Percentiles rank a stretch among this genome's conserved stretches.
Evolutionary conservation across 441 rosid species (phyloP).

Genomic region (Arabidopsis hybrid): DNA sequence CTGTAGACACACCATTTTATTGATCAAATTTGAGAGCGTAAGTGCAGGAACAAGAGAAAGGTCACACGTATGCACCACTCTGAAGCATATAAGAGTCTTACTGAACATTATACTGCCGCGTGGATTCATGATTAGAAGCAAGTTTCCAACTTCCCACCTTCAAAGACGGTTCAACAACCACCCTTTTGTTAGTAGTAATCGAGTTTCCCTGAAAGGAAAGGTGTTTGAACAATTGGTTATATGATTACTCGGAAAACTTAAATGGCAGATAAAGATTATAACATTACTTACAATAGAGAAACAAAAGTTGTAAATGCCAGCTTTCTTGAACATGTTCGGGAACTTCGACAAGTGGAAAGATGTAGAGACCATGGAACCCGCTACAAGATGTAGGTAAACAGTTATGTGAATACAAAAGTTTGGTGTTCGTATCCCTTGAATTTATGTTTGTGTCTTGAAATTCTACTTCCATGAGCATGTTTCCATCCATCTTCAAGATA

Average conservation of each 20-base stretch:
- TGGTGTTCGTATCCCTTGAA: constrained; percentile 27
- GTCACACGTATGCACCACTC: neutral
- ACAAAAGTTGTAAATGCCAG: constrained; percentile 59
- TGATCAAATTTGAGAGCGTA: constrained; percentile 1
- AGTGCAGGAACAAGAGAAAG: neutral
- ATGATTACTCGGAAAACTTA: constrained; percentile 6
- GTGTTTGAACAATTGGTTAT: constrained; percentile 22
- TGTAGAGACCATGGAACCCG: constrained; percentile 65
- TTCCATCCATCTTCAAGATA: constrained; percentile 50
- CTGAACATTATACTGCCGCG: constrained; percentile 40
- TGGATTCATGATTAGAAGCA: constrained; percentile 28
- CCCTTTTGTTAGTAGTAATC: constrained; percentile 45
- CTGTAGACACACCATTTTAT: constrained; percentile 43
- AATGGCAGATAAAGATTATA: neutral
- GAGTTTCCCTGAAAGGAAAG: constrained; percentile 48
- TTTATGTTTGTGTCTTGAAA: constrained; percentile 33
- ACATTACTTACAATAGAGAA: constrained; percentile 58
- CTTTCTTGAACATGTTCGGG: constrained; percentile 50
- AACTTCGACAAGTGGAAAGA: constrained; percentile 51
- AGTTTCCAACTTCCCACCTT: constrained; percentile 58
- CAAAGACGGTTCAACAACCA: constrained; percentile 53
- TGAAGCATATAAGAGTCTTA: constrained; percentile 34
- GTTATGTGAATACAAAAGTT: constrained; percentile 36
- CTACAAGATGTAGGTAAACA: constrained; percentile 47
- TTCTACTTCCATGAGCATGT: constrained; percentile 60